These are phyloP conservation scores for Ananas comosus DNA, from an alignment of 176 grass and related monocot species.

Conservation along the genomic window DNA sequence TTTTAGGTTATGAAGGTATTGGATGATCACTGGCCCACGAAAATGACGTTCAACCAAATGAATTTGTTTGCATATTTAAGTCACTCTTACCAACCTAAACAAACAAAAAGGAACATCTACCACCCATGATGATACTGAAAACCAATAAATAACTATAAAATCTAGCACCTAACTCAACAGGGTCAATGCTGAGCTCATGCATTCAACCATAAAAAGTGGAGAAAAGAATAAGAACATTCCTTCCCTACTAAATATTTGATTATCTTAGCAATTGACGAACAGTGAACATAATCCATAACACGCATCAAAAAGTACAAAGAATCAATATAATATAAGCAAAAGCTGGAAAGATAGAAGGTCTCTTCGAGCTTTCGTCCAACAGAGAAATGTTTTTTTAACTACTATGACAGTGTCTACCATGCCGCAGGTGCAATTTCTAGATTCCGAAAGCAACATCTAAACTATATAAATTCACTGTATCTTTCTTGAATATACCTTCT, in stretches of 20 bases:
- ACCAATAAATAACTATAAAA: background rate
- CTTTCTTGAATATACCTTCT: no score
- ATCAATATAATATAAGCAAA: background rate
- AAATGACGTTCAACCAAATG: conserved; percentile 16
- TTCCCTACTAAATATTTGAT: background rate
- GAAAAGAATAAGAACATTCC: background rate
- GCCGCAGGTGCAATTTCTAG: no score
- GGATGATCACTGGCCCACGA: conserved; percentile 11
- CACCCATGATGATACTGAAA: background rate
- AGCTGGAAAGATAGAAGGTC: no score
- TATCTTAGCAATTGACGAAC: background rate
- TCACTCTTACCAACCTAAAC: conserved; percentile 9
- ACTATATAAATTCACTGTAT: no score
- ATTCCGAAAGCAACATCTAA: no score
- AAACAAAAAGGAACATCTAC: background rate
- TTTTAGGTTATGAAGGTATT: background rate
- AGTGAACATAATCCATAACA: no score
- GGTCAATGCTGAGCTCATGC: background rate
- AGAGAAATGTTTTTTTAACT: no score
- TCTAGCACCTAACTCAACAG: background rate
- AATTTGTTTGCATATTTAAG: background rate
- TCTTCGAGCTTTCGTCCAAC: no score
- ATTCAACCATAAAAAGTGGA: background rate
- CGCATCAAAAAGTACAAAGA: background rate
- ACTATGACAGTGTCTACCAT: no score